phyloP scores from a whole-genome alignment of 768 basidiomycete species.

The Paxillus rubicundulus region DNA sequence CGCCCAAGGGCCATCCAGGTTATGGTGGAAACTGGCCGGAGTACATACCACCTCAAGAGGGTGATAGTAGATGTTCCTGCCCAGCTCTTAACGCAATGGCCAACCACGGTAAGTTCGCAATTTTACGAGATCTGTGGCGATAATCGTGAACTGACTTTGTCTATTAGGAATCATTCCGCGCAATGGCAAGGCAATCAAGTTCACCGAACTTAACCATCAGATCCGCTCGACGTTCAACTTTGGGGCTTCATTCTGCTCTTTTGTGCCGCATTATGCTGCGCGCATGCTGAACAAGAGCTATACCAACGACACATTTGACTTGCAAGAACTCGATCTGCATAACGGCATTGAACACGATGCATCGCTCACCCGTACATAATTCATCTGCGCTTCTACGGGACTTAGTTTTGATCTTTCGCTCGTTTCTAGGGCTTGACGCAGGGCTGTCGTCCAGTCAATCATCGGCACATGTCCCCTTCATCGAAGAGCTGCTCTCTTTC shows the following conservation, averaged over 20 bases:
- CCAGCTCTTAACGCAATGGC: slow-evolving; percentile 80
- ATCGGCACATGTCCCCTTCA: slow-evolving; percentile 45
- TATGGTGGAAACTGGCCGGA: slow-evolving; percentile 71
- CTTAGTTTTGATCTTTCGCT: neutral
- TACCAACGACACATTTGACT: slow-evolving; percentile 54
- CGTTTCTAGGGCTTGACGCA: slow-evolving; percentile 51
- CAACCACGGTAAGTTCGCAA: slow-evolving; percentile 62
- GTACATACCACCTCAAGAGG: slow-evolving; percentile 52
- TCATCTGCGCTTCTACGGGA: neutral
- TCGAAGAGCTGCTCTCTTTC: slow-evolving; percentile 56
- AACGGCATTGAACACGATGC: slow-evolving; percentile 50
- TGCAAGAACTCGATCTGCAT: slow-evolving; percentile 67
- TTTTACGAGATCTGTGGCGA: neutral
- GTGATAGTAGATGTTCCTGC: slow-evolving; percentile 71
- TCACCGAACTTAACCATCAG: slow-evolving; percentile 41
- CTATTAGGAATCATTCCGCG: slow-evolving; percentile 45
- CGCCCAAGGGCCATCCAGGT: slow-evolving; percentile 53
- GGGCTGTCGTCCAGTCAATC: slow-evolving; percentile 49
- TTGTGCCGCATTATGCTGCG: slow-evolving; percentile 62
- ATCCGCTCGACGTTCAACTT: slow-evolving; percentile 69
- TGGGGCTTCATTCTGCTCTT: slow-evolving; percentile 61
- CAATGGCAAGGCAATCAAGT: slow-evolving; percentile 70
- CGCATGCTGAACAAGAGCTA: slow-evolving; percentile 56
- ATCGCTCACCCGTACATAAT: slow-evolving; percentile 33
- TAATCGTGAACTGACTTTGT: neutral